Evolutionary conservation across 257 asterid genomes (phyloP).

Genomic region (Henckelia pumila): DNA sequence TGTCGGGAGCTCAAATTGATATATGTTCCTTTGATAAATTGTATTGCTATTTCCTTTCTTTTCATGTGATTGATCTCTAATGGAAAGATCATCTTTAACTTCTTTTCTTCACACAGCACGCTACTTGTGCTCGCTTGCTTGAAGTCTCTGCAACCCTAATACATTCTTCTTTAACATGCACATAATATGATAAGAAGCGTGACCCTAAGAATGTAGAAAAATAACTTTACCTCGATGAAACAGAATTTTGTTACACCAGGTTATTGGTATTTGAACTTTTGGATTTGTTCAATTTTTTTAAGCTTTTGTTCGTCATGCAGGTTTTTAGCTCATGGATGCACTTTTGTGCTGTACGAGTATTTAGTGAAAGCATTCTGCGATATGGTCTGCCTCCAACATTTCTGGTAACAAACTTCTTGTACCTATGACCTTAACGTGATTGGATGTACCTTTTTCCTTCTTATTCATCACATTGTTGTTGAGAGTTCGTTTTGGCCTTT

Average conservation of each 20-base stretch:
- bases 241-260: not conserved
- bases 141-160: not conserved
- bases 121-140: slow-evolving; percentile 4
- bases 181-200: not conserved
- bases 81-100: not conserved
- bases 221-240: not conserved
- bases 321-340: slow-evolving; percentile 99
- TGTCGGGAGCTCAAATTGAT: not conserved
- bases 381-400: slow-evolving; percentile 82
- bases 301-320: slow-evolving; percentile 38
- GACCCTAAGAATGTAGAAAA: not conserved
- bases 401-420: slow-evolving; percentile 34
- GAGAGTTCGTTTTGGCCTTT: slow-evolving; percentile 18
- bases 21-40: not conserved
- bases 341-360: slow-evolving; percentile 89
- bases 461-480: slow-evolving; percentile 9
- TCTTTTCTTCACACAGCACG: not conserved
- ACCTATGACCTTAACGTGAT: not conserved
- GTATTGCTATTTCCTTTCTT: not conserved
- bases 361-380: slow-evolving; percentile 85
- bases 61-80: slow-evolving; percentile 4
- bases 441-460: not conserved
- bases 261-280: slow-evolving; percentile 6
- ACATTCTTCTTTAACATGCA: not conserved
- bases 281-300: slow-evolving; percentile 1